Conservation (phyloP, 1,284 basidiomycete genomes). For the Puccinia triticina region DNA sequence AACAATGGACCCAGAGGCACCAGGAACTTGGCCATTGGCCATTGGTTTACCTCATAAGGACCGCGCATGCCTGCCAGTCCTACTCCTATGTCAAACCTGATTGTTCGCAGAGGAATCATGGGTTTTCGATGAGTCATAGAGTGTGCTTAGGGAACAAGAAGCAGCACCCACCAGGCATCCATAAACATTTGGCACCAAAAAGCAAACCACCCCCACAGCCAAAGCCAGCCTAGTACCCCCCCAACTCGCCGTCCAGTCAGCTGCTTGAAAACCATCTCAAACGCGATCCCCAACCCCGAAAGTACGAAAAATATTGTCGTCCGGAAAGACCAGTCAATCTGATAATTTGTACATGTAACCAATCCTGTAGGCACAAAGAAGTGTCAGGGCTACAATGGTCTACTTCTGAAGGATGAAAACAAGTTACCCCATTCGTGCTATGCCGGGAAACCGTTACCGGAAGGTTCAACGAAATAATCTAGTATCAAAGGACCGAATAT, state of each 20-base stretch:
- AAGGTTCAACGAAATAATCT: not conserved
- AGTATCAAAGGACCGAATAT: not conserved
- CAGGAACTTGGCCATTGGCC: constrained; percentile 34
- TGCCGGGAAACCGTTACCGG: not conserved
- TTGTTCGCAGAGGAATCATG: not conserved
- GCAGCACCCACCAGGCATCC: constrained; percentile 35
- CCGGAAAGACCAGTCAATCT: constrained; percentile 30
- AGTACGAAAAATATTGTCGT: constrained; percentile 39
- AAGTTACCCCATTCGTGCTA: constrained; percentile 44
- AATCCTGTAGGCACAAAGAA: constrained; percentile 8
- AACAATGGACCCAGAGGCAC: constrained; percentile 42
- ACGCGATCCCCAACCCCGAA: constrained; percentile 29
- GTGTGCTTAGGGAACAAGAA: not conserved
- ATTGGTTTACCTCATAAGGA: constrained; percentile 21
- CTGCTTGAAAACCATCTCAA: constrained; percentile 34
- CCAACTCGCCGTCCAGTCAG: constrained; percentile 22
- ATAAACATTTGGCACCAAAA: constrained; percentile 22
- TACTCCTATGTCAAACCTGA: constrained; percentile 28
- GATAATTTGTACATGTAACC: not conserved
- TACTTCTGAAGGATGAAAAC: not conserved
- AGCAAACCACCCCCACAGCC: constrained; percentile 25
- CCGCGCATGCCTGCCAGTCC: constrained; percentile 29
- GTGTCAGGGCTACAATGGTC: not conserved
- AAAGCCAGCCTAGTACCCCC: constrained; percentile 28
- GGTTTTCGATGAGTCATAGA: not conserved